phyloP scores from a whole-genome alignment of 148 eudicot genomes.

The Chenopodium quinoa region DNA sequence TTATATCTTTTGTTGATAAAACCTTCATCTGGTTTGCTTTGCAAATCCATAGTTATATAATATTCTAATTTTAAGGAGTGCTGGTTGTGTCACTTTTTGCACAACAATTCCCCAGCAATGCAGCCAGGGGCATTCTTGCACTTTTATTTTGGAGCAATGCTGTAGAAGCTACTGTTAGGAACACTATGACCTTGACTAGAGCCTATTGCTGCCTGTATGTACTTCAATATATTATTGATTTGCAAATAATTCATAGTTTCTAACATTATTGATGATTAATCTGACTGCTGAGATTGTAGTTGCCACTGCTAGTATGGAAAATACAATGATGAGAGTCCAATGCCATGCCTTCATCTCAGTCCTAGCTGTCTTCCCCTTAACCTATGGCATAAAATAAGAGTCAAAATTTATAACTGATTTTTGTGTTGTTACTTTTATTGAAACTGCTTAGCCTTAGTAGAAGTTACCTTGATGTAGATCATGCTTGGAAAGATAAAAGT shows the following conservation, averaged over 20 bases:
- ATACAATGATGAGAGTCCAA: slow-evolving; percentile 40
- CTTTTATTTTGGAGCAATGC: background rate
- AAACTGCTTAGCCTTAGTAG: background rate
- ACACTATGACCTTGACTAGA: background rate
- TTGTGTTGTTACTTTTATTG: background rate
- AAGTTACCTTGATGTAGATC: slow-evolving; percentile 56
- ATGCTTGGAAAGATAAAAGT: slow-evolving; percentile 65
- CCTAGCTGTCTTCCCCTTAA: slow-evolving; percentile 44
- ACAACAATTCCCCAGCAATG: background rate
- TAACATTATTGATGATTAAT: slow-evolving; percentile 34
- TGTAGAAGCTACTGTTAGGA: background rate
- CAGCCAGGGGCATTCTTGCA: background rate
- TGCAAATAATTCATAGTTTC: slow-evolving; percentile 45
- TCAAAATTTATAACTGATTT: background rate
- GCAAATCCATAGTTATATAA: background rate
- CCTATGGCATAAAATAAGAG: slow-evolving; percentile 30
- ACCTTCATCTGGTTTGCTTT: background rate
- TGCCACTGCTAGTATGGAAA: slow-evolving; percentile 40
- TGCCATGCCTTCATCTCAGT: slow-evolving; percentile 49
- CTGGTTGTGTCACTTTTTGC: background rate
- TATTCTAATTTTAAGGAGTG: slow-evolving; percentile 1
- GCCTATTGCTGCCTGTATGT: background rate
- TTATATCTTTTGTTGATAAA: background rate
- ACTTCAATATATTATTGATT: slow-evolving; percentile 29
- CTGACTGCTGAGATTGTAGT: slow-evolving; percentile 56